These are phyloP conservation scores for Pseudoneurospora amorphoporcata DNA, from an alignment of 495 filamentous ascomycete genomes.

Conservation along the genomic window DNA sequence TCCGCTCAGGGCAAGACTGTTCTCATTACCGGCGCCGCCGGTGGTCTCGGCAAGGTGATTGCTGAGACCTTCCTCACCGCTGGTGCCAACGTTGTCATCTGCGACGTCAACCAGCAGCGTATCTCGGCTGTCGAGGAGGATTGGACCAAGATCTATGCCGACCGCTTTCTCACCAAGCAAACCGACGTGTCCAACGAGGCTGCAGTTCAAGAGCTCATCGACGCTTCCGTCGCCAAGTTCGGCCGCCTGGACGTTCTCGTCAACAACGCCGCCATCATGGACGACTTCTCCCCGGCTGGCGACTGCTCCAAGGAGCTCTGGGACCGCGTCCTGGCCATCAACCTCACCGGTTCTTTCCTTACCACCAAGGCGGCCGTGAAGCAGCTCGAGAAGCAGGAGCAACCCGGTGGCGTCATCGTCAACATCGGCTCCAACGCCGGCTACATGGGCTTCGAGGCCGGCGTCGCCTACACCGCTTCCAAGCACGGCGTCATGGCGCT, in stretches of 20 bases:
- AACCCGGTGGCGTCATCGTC: constrained; percentile 30
- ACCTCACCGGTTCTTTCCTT: constrained; percentile 49
- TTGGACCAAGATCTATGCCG: constrained; percentile 14
- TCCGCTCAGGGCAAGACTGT: constrained; percentile 27
- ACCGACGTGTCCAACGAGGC: constrained; percentile 30
- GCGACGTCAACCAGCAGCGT: constrained; percentile 36
- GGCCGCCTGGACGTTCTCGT: constrained; percentile 37
- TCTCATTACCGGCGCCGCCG: constrained; percentile 34
- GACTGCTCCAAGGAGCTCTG: constrained; percentile 39
- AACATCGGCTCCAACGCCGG: constrained; percentile 38
- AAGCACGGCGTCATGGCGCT: constrained; percentile 48
- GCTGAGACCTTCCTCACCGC: constrained; percentile 27
- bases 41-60: constrained; percentile 33
- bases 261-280: constrained; percentile 45
- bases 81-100: constrained; percentile 34
- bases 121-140: constrained; percentile 22
- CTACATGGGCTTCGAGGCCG: constrained; percentile 23
- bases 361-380: constrained; percentile 42
- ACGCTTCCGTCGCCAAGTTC: constrained; percentile 24
- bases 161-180: constrained; percentile 18
- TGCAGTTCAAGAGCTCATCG: constrained; percentile 25
- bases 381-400: constrained; percentile 28
- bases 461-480: constrained; percentile 45
- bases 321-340: constrained; percentile 49
- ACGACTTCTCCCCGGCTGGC: constrained; percentile 45